phyloP scores from a whole-genome alignment of 306 rosid genomes.

The Astragalus glycyphyllos region DNA sequence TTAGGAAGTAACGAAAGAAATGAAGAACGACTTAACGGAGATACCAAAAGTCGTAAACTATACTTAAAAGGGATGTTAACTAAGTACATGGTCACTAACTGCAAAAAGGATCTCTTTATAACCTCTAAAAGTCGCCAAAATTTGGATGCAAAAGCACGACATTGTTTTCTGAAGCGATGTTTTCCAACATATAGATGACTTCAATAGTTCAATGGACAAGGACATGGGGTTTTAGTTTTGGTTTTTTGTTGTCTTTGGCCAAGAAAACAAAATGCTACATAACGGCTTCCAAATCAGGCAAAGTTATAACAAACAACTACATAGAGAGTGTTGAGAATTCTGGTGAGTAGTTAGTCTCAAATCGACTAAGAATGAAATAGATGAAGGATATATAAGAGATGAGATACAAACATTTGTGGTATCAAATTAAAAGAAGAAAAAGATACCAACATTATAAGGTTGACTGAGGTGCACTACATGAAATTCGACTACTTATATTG shows the following conservation, averaged over 20 bases:
- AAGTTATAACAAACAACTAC: background rate
- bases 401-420: too few species aligned
- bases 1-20: conserved; percentile 32
- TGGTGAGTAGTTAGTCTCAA: too few species aligned
- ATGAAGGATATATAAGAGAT: too few species aligned
- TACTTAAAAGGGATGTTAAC: conserved; percentile 24
- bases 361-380: too few species aligned
- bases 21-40: conserved; percentile 43
- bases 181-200: conserved; percentile 39
- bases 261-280: background rate
- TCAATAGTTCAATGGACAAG: conserved; percentile 37
- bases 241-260: background rate
- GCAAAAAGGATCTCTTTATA: conserved; percentile 45
- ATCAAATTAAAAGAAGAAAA: too few species aligned
- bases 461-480: too few species aligned
- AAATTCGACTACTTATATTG: too few species aligned
- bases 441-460: too few species aligned
- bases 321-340: too few species aligned
- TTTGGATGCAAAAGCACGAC: conserved; percentile 47
- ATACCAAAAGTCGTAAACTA: conserved; percentile 47
- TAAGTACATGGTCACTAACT: background rate
- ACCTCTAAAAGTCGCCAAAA: conserved; percentile 48
- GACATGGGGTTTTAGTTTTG: conserved; percentile 6
- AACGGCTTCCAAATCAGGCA: background rate
- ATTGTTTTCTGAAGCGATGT: conserved; percentile 33